phyloP scores from a whole-genome alignment of 352 stramenopile genomes.

The Phytopythium mirpurense region DNA sequence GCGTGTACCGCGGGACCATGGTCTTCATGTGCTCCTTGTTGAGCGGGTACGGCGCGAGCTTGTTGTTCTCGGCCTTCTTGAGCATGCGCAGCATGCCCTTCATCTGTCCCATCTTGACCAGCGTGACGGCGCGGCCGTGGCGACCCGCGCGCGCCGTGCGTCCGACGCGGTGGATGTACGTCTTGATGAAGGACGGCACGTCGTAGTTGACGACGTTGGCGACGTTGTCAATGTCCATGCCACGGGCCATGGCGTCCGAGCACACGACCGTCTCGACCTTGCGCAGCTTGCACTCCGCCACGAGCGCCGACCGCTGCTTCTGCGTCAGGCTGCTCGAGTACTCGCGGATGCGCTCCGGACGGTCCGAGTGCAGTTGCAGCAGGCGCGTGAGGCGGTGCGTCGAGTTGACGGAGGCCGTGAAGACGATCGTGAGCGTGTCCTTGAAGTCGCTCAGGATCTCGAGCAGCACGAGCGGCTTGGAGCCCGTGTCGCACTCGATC shows the following conservation, averaged over 20 bases:
- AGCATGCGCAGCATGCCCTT: conserved; percentile 81
- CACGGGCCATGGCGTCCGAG: conserved; percentile 91
- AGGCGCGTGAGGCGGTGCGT: conserved; percentile 94
- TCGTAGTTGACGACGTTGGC: conserved; percentile 95
- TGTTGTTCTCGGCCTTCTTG: conserved; percentile 77
- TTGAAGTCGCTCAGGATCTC: conserved; percentile 86
- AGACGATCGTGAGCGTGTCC: conserved; percentile 89
- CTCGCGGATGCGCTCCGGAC: conserved; percentile 60
- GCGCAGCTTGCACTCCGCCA: conserved; percentile 69
- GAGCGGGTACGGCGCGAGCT: conserved; percentile 58
- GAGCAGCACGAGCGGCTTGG: conserved; percentile 94
- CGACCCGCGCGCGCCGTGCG: conserved; percentile 80
- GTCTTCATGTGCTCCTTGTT: conserved; percentile 76
- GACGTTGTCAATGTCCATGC: conserved; percentile 92
- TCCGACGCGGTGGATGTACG: conserved; percentile 88
- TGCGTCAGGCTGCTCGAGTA: conserved; percentile 81
- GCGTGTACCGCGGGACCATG: conserved; percentile 65
- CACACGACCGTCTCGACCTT: conserved; percentile 83
- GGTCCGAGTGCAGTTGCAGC: conserved; percentile 83
- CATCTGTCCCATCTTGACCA: conserved; percentile 81
- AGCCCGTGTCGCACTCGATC: conserved; percentile 91
- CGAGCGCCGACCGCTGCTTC: conserved; percentile 68
- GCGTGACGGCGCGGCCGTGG: conserved; percentile 63
- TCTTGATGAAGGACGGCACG: conserved; percentile 88
- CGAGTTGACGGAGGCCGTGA: conserved; percentile 95